Evolutionary conservation across 2,329 filamentous ascomycete genomes (phyloP).

Genomic region (Trichoderma cornu-damae): DNA sequence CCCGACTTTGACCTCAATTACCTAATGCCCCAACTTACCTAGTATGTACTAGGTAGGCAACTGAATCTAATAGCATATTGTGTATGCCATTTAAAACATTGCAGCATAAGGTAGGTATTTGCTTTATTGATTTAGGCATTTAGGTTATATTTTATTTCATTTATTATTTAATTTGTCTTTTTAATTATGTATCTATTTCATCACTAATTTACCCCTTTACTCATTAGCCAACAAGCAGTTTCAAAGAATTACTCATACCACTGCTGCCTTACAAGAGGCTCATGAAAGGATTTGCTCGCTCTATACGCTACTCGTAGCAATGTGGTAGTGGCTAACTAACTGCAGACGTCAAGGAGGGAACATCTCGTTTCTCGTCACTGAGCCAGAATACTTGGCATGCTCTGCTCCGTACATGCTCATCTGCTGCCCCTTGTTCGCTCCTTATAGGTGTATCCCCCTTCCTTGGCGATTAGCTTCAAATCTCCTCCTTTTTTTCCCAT

Average conservation of each 20-base stretch:
- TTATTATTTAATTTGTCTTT: no score
- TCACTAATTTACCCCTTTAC: no score
- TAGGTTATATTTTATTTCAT: no score
- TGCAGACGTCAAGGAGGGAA: neutral
- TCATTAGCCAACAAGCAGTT: neutral
- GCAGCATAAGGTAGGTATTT: no score
- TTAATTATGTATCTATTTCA: no score
- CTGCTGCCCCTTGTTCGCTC: neutral
- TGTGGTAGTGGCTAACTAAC: neutral
- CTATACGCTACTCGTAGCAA: neutral
- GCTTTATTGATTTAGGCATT: no score
- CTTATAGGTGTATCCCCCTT: neutral
- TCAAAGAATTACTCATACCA: neutral
- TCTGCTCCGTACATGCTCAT: neutral
- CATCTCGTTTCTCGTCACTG: neutral
- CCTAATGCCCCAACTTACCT: no score
- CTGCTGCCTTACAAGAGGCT: conserved; percentile 1
- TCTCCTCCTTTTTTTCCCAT: neutral
- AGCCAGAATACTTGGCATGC: neutral
- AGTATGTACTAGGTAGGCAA: neutral
- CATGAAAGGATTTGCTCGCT: conserved; percentile 9
- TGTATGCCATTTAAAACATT: neutral
- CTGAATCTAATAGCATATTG: no score
- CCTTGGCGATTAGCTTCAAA: neutral
- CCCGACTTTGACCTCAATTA: neutral